A percentile compares a stretch with the other conserved stretches of the same genome.
These are phyloP conservation scores for Yamadazyma triangularis DNA, from an alignment of 1,139 yeast genomes.

Conservation along the genomic window DNA sequence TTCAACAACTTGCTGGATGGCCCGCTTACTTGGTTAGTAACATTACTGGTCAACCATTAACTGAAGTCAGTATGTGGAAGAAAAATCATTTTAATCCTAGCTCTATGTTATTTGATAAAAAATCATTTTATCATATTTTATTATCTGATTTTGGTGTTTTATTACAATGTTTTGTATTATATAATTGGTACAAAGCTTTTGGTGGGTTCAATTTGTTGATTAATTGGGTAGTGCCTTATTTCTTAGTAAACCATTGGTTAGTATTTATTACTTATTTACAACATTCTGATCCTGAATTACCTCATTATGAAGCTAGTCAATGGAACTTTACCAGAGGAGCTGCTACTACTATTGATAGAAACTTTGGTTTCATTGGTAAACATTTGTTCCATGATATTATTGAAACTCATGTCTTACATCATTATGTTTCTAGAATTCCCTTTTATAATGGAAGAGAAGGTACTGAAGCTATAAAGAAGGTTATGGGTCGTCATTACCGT, in stretches of 20 bases:
- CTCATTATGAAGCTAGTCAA: conserved; percentile 52
- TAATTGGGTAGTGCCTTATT: conserved; percentile 53
- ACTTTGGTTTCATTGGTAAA: conserved; percentile 56
- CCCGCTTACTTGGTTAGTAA: conserved; percentile 43
- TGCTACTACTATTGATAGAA: conserved; percentile 60
- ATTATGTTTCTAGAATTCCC: conserved; percentile 58
- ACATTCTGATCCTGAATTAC: conserved; percentile 55
- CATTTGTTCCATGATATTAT: conserved; percentile 60
- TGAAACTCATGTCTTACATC: conserved; percentile 63
- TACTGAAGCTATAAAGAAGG: conserved; percentile 52
- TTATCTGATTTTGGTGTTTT: conserved; percentile 52
- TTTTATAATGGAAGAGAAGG: conserved; percentile 62
- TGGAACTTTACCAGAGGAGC: conserved; percentile 69
- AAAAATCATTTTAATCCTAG: conserved; percentile 49
- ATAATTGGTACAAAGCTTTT: conserved; percentile 37
- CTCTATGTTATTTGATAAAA: conserved; percentile 51
- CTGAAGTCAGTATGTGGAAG: conserved; percentile 27
- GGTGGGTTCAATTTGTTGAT: conserved; percentile 46
- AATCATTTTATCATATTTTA: conserved; percentile 52
- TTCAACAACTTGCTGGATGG: conserved; percentile 57
- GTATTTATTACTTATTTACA: conserved; percentile 59
- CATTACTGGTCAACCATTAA: conserved; percentile 45
- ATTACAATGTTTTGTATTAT: conserved; percentile 33
- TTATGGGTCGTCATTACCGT: conserved; percentile 57
- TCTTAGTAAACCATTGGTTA: conserved; percentile 61